Base-by-base conservation (phyloP, 495 filamentous ascomycete species). In the Lindgomyces ingoldianus region DNA sequence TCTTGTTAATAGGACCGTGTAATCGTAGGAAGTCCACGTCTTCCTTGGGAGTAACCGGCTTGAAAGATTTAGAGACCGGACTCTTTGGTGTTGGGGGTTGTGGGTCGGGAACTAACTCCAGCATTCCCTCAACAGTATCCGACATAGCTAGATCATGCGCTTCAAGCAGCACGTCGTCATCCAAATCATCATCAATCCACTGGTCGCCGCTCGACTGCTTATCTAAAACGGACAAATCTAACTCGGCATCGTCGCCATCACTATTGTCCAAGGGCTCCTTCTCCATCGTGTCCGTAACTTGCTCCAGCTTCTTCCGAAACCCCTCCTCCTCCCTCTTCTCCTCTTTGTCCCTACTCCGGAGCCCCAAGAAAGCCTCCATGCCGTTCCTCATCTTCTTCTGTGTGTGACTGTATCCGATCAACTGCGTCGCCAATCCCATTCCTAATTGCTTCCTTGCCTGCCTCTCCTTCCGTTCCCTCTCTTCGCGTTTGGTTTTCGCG, bases 321-420 rank as follows among this genome's bases (percentile, higher is more conserved):
- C 57, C 58, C 3, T 42, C 51, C 9, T 47, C 33, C 18, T 55
- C 29, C 44, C 47, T 58, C 25, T 39, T 33, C 22, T 55, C n/a
- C 14, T 56, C 57, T 4, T 25, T 4, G n/a, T 47, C 36, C 27
- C 30, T 45, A 33, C 61, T 65, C 50, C 50, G 50, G 14, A 59
- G 52, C 22, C 62, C 50, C 19, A 72, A 18, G 61, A 72, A 72
- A 3, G 55, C 46, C 55, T 72, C 70, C 70, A 72, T 72, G 3
- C 59, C 70, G 1, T 16, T 62, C 65, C 68, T 70, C 55, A 72
- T 25, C 52, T 36, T 48, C 50, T 54, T 51, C 60, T 72, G 70
- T 9, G 63, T 68, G 30, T 68, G 68, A 53, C 46, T 68, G 44
- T 61, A 72, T 26, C 70, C 70, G 33, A 61, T 45, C 60, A 72